Percentiles rank a stretch among this genome's conserved stretches.
phyloP scores from a whole-genome alignment of 139 green algal genomes.

The Closterium sp. region DNA sequence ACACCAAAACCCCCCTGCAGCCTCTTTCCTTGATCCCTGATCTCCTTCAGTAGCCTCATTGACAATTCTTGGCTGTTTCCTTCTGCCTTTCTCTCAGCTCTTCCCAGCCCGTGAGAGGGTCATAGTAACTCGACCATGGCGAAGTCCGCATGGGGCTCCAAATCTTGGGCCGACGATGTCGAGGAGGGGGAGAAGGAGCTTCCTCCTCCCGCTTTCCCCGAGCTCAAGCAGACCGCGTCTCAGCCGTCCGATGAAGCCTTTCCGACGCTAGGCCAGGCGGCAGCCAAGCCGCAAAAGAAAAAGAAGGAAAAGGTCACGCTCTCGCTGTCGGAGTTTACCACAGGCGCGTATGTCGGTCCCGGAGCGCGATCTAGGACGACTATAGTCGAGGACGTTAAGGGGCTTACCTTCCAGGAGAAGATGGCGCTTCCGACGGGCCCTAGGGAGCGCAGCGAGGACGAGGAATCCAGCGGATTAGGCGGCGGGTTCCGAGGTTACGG shows the following conservation, averaged over 20 bases:
- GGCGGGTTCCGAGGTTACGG: constrained; percentile 77
- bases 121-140: neutral
- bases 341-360: constrained; percentile 21
- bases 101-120: neutral
- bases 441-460: constrained; percentile 59
- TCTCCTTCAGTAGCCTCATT: neutral
- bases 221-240: neutral
- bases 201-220: neutral
- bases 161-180: constrained; percentile 17
- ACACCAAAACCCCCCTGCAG: neutral
- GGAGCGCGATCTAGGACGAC: neutral
- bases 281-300: constrained; percentile 61
- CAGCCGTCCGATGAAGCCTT: constrained; percentile 35
- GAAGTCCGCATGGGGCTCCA: neutral
- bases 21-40: neutral
- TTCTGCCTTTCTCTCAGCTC: neutral
- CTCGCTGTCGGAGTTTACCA: constrained; percentile 67
- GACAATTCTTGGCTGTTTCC: neutral
- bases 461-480: constrained; percentile 55
- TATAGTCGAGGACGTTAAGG: neutral
- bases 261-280: constrained; percentile 61
- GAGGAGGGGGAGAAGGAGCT: constrained; percentile 32
- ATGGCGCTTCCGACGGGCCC: constrained; percentile 65
- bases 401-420: constrained; percentile 49
- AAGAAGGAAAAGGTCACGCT: constrained; percentile 76